These are phyloP conservation scores for Alopecurus myosuroides DNA, from an alignment of 176 grass and related monocot genomes.

Conservation along the genomic window DNA sequence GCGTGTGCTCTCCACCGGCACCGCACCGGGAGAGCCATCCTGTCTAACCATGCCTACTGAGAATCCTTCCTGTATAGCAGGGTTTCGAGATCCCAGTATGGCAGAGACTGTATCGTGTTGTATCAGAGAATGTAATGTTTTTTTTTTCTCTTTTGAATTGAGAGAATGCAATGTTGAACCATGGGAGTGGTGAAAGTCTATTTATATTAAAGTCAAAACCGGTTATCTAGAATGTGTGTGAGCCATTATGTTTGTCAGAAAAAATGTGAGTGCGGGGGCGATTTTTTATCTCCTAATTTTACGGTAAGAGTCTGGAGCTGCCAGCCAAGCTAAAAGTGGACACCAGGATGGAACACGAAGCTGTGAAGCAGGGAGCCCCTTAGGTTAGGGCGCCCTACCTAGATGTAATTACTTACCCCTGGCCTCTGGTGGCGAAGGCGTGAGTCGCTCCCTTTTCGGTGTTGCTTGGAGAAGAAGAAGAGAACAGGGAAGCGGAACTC, in stretches of 20 bases:
- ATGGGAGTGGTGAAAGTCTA: background rate
- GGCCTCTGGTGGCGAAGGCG: too few species aligned
- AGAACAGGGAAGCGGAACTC: too few species aligned
- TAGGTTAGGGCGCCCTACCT: too few species aligned
- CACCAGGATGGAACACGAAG: background rate
- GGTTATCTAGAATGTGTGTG: background rate
- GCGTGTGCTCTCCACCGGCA: constrained; percentile 61
- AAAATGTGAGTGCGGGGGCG: background rate
- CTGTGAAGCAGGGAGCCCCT: too few species aligned
- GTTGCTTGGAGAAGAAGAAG: too few species aligned
- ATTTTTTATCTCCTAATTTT: background rate
- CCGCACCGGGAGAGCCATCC: constrained; percentile 31
- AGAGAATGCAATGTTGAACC: background rate
- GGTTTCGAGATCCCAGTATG: background rate
- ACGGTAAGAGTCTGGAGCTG: background rate
- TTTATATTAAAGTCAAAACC: background rate
- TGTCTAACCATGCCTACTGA: constrained; percentile 55
- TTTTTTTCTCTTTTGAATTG: too few species aligned
- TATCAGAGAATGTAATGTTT: background rate
- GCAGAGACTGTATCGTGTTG: background rate
- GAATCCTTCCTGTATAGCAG: background rate
- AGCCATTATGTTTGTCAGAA: background rate
- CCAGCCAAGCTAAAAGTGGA: background rate
- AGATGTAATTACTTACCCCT: too few species aligned
- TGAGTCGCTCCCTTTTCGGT: too few species aligned